phyloP scores from a whole-genome alignment of 2,329 filamentous ascomycete genomes.

The Chaetomiaceae sp. region DNA sequence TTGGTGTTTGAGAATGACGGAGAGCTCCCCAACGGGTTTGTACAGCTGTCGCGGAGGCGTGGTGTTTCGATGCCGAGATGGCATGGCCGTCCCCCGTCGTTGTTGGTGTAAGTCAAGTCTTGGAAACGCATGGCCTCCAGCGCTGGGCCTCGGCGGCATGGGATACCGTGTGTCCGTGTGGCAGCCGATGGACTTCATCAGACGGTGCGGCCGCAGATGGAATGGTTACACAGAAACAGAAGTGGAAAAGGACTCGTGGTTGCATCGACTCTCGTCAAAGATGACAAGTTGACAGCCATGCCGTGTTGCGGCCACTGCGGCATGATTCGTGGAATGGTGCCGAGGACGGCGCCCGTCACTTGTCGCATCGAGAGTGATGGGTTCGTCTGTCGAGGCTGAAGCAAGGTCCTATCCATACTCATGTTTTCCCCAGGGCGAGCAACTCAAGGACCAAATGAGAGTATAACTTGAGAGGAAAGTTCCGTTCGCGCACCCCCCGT shows the following conservation, averaged over 20 bases:
- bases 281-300: neutral
- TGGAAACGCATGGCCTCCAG: constrained; percentile 13
- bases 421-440: no score
- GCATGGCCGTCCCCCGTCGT: neutral
- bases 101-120: neutral
- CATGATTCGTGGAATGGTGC: neutral
- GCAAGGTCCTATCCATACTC: no score
- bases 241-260: no score
- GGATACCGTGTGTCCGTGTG: neutral
- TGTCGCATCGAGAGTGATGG: neutral
- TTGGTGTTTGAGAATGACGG: neutral
- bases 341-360: neutral
- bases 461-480: no score
- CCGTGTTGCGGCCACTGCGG: constrained; percentile 1
- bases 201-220: constrained; percentile 7
- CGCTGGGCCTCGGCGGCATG: constrained; percentile 9
- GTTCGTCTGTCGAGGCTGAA: neutral
- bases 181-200: neutral
- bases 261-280: neutral
- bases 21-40: neutral
- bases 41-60: neutral
- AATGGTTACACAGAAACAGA: constrained; percentile 13
- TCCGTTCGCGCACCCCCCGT: no score
- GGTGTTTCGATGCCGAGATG: neutral
- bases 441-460: no score